Evolutionary conservation across 164 flowering plant genomes (phyloP), one percentile per base, ranked within the genome.

Genomic region (Protea cynaroides): DNA sequence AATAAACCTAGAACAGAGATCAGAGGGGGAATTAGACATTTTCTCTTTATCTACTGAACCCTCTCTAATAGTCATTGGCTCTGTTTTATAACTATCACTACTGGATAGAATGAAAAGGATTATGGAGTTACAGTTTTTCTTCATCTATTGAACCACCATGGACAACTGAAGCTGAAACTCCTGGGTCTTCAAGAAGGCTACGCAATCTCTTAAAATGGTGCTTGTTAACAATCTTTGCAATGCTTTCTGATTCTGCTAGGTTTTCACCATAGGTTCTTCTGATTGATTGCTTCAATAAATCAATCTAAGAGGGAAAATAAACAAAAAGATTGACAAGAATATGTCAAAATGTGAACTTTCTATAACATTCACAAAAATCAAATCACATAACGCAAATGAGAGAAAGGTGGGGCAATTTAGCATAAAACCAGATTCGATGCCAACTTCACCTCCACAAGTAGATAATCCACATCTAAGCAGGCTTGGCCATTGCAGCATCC

Each of bases 101-200:
- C n/a, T n/a, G n/a, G n/a, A 21, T 52, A 25, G 6, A 7, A 50
- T 15, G 17, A 34, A 23, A 15, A n/a, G 7, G 13, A 23, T 25
- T 18, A 29, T 50, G 19, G 67, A 58, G 36, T 80, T 76, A 93
- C 98, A 87, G 54, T 54, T 67, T 78, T 2, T 83, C 80, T 74
- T 85, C 85, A 69, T 93, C 88, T 0, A 65, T 0, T 23, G 82
- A 76, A 59, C 98, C 97, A 4, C 96, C 98, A 78, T 86, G 78
- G 25, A 93, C 83, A 47, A 93, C 76, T 23, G 88, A 77, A 75
- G 75, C 84, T 56, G 78, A 72, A 52, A 87, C 93, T 36, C 2
- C 59, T 24, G 92, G 89, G 55, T 88, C 94, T 38, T 81, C 67
- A 15, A 90, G 73, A 54, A 88, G 78, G 7, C 69, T 76, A 25